Evolutionary conservation across 2,329 filamentous ascomycete genomes (phyloP).

Genomic region (Aaosphaeria arxii): DNA sequence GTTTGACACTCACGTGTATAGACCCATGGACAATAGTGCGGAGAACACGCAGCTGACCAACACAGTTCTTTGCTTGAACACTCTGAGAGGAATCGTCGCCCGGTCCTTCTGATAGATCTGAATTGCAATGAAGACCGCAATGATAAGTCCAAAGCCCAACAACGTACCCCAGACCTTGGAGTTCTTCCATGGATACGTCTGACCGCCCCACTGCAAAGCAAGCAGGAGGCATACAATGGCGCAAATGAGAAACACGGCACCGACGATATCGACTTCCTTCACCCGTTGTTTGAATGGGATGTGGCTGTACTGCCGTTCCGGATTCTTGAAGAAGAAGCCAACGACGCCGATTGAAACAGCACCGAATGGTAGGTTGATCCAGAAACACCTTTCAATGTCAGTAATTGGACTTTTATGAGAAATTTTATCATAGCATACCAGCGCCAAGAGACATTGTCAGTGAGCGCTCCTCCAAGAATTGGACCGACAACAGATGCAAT

Average conservation of each 20-base stretch:
- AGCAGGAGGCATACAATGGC: conserved; percentile 32
- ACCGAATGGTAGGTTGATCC: conserved; percentile 46
- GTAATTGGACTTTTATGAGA: too few species aligned
- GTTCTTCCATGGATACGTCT: conserved; percentile 48
- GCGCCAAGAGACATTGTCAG: conserved; percentile 38
- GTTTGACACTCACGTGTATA: conserved; percentile 28
- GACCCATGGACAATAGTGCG: conserved; percentile 34
- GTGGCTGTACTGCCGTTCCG: conserved; percentile 22
- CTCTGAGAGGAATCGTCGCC: conserved; percentile 27
- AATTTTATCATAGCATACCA: conserved; percentile 11
- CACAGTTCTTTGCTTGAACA: conserved; percentile 37
- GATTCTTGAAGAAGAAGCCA: conserved; percentile 30
- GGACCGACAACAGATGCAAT: conserved; percentile 41
- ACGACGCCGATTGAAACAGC: conserved; percentile 33
- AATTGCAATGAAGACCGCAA: conserved; percentile 42
- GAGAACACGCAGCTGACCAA: conserved; percentile 31
- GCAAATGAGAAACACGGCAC: conserved; percentile 30
- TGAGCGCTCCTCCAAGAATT: conserved; percentile 42
- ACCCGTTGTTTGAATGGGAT: conserved; percentile 31
- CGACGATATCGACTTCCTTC: conserved; percentile 36
- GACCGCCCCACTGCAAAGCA: conserved; percentile 37
- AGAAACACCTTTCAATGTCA: conserved; percentile 22
- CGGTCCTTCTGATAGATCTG: conserved; percentile 27
- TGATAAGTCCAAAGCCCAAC: conserved; percentile 46
- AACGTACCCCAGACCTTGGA: conserved; percentile 50